Evolutionary conservation across 2,329 filamentous ascomycete species (phyloP), one percentile per base, ranked within the genome.

Genomic region (Arthrobotrys iridis): DNA sequence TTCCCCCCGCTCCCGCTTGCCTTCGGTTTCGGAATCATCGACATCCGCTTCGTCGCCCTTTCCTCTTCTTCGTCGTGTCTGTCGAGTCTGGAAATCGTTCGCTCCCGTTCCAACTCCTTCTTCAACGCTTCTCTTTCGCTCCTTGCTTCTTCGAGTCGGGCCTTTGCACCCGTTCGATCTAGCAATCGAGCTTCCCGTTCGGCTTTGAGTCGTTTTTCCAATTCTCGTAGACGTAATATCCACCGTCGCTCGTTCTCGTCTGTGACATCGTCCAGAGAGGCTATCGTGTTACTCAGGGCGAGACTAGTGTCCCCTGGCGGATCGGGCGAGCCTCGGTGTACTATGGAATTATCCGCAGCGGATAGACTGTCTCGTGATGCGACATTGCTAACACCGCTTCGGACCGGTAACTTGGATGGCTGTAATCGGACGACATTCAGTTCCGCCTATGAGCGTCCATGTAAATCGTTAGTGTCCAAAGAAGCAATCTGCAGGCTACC

Each of bases 171-270:
- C 52, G 87, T 90, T 2, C 95, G 88, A 83, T 99, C 95, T 70
- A 96, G 85, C 62, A 96, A 85, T 46, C 95, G 85, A 0, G 90
- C 93, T 82, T 98, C 95, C 11, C 95, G 85, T 83, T 99, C 95
- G 48, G 91, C 89, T 82, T 97, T 96, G 15, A 99, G 85, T 79
- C 96, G 88, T 78, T 90, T 87, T 84, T 99, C 95, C 78, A 98
- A 84, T 81, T 98, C 93, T 68, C 92, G 89, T 33, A 98, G 85
- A 4, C 95, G 85, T 77, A 96, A 88, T 77, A 96, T 89, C 92
- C 93, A 97, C 78, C 91, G 88, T 77, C 91, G 90, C 78, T 94
- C 90, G 40, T 85, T 83, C 57, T 81, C 80, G 1, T 79, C 79
- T 13, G 59, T 60, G 18, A 66, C 58, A 35, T 84, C 83, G 37